These are phyloP conservation scores for Rhizophagus sp. DNA, from an alignment of 192 early-diverging fungal genomes.

Conservation along the genomic window DNA sequence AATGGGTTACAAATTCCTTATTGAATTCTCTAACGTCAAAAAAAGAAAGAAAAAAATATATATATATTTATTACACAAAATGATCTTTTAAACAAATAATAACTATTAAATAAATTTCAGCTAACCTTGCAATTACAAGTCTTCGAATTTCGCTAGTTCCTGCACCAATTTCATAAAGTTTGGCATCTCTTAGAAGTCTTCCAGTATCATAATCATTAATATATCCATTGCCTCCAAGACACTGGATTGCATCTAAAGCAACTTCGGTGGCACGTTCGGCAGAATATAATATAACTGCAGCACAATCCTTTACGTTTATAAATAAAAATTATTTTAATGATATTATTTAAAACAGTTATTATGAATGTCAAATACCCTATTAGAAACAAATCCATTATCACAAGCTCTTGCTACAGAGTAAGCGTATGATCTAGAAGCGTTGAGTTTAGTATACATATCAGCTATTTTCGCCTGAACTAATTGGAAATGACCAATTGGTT, in stretches of 20 bases:
- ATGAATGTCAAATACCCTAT: constrained; percentile 48
- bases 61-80: no score
- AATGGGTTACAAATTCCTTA: constrained; percentile 48
- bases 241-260: constrained; percentile 92
- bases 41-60: not conserved
- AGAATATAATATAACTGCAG: constrained; percentile 90
- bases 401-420: constrained; percentile 89
- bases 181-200: constrained; percentile 87
- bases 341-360: not conserved
- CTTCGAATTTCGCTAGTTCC: constrained; percentile 93
- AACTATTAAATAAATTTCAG: not conserved
- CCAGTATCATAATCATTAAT: constrained; percentile 91
- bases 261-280: constrained; percentile 93
- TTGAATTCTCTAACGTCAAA: constrained; percentile 56
- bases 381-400: constrained; percentile 74
- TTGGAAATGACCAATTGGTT: constrained; percentile 86
- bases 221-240: constrained; percentile 93
- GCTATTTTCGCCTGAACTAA: constrained; percentile 94
- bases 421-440: constrained; percentile 85
- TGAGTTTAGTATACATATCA: constrained; percentile 97
- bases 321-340: not conserved
- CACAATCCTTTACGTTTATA: constrained; percentile 67
- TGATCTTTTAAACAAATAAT: not conserved
- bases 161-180: constrained; percentile 96
- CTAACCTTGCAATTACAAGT: constrained; percentile 78